Evolutionary conservation across 352 stramenopile species (phyloP).

Genomic region (Nothophytophthora sp.): DNA sequence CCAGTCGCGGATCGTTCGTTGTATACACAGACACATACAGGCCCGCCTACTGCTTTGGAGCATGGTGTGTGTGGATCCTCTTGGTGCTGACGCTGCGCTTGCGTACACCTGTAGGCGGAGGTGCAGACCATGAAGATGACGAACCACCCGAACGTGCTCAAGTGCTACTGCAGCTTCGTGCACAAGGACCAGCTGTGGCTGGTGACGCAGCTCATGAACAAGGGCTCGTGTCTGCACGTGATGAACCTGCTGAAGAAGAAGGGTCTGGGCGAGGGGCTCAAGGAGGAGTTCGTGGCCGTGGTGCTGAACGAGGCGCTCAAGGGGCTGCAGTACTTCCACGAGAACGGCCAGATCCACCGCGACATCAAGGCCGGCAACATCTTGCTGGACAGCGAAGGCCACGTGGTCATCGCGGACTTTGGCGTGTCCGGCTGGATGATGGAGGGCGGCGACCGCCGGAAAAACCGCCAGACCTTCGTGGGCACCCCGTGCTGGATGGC

Average conservation of each 20-base stretch:
- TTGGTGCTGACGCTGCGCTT: neutral
- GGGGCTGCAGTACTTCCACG: constrained; percentile 99
- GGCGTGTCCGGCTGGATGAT: constrained; percentile 99
- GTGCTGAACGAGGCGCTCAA: constrained; percentile 97
- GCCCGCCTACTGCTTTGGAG: neutral
- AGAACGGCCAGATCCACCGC: constrained; percentile 98
- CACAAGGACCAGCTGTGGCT: constrained; percentile 98
- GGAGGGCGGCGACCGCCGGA: constrained; percentile 92
- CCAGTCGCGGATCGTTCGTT: neutral
- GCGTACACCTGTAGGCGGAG: constrained; percentile 65
- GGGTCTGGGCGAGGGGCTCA: constrained; percentile 83
- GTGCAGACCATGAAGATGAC: constrained; percentile 99
- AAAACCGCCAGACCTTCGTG: constrained; percentile 98
- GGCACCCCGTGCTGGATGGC: constrained; percentile 98
- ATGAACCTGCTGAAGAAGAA: constrained; percentile 95
- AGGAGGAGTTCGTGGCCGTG: constrained; percentile 97
- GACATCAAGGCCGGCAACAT: constrained; percentile 99
- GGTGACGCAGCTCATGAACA: constrained; percentile 99
- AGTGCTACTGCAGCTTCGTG: constrained; percentile 98
- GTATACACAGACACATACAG: neutral
- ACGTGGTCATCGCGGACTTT: constrained; percentile 99
- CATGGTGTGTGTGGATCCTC: neutral
- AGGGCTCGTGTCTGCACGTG: constrained; percentile 97
- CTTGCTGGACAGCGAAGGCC: constrained; percentile 91
- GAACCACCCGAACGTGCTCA: constrained; percentile 98